Percentiles rank a stretch among this genome's conserved stretches.
These are phyloP conservation scores for Aspergillus unguis DNA, from an alignment of 2,329 filamentous ascomycete species.

Conservation along the genomic window DNA sequence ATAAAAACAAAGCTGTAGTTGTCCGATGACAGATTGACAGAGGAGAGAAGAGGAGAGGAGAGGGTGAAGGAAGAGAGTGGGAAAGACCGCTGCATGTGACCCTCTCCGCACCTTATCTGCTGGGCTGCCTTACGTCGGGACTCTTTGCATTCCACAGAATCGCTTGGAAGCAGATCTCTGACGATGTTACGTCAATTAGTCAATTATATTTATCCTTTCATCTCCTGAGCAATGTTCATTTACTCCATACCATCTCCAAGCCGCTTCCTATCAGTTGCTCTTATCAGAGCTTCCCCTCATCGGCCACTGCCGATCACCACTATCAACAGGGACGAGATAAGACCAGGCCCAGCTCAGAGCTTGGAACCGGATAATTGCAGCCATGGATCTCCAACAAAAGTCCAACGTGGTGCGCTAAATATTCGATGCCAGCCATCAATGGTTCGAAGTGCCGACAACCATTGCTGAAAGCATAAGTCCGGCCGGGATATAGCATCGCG, in stretches of 20 bases:
- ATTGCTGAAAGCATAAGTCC: too few relatives aligned
- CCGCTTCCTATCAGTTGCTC: neutral
- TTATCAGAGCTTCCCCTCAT: conserved; percentile 11
- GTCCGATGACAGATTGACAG: neutral
- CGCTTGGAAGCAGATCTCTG: neutral
- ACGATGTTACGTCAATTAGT: neutral
- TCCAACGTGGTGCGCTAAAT: too few relatives aligned
- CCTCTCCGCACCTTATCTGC: conserved; percentile 32
- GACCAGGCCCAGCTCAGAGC: neutral
- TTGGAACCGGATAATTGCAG: neutral
- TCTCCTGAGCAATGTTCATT: neutral
- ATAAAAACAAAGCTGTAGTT: neutral
- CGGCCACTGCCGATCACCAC: conserved; percentile 3
- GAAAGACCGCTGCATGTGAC: conserved; percentile 13
- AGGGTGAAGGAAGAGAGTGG: conserved; percentile 8
- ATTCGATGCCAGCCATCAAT: too few relatives aligned
- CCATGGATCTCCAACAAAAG: neutral
- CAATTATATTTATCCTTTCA: neutral
- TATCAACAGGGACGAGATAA: conserved; percentile 3
- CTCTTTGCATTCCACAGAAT: neutral
- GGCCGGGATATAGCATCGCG: too few relatives aligned
- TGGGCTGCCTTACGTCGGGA: conserved; percentile 8
- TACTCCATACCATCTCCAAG: too few relatives aligned
- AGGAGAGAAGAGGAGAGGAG: conserved; percentile 1
- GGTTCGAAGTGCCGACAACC: too few relatives aligned